Evolutionary conservation across 805 yeast species (phyloP).

Genomic region (Candida cerambycidarum): DNA sequence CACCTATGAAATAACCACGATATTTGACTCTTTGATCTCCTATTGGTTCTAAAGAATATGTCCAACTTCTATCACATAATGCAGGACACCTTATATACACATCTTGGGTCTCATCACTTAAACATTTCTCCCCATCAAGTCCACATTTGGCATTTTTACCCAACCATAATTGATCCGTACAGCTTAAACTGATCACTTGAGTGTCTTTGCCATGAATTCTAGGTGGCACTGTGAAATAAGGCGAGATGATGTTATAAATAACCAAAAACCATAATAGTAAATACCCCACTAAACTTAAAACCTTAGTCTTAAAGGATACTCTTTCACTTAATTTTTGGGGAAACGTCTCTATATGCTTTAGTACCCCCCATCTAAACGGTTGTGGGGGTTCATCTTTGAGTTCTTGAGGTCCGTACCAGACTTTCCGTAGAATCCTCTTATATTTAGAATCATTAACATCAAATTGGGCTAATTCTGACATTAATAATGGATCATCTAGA

Average conservation of each 20-base stretch:
- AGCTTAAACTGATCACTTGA: constrained; percentile 41
- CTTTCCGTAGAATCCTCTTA: constrained; percentile 1
- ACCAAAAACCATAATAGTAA: constrained; percentile 45
- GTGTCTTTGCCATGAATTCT: constrained; percentile 13
- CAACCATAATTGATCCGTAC: constrained; percentile 59
- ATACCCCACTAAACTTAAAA: constrained; percentile 36
- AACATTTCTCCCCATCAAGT: constrained; percentile 61
- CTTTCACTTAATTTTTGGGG: constrained; percentile 23
- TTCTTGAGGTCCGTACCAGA: constrained; percentile 59
- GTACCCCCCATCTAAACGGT: constrained; percentile 20
- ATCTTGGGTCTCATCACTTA: constrained; percentile 39
- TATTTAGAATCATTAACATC: not conserved
- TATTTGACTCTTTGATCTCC: constrained; percentile 71
- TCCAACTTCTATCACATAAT: constrained; percentile 75
- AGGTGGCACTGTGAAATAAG: constrained; percentile 49
- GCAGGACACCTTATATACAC: constrained; percentile 82
- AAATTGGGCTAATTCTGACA: not conserved
- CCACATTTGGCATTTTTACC: constrained; percentile 83
- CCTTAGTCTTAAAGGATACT: constrained; percentile 25
- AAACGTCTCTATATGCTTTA: constrained; percentile 11
- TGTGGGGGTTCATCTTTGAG: constrained; percentile 51
- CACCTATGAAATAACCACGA: constrained; percentile 73
- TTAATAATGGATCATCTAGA: constrained; percentile 3
- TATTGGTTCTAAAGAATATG: constrained; percentile 71
- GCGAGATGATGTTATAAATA: constrained; percentile 37